A percentile compares a stretch with the other conserved stretches of the same genome.
Evolutionary conservation across 768 basidiomycete species (phyloP).

Genomic region (Zangia roseola): DNA sequence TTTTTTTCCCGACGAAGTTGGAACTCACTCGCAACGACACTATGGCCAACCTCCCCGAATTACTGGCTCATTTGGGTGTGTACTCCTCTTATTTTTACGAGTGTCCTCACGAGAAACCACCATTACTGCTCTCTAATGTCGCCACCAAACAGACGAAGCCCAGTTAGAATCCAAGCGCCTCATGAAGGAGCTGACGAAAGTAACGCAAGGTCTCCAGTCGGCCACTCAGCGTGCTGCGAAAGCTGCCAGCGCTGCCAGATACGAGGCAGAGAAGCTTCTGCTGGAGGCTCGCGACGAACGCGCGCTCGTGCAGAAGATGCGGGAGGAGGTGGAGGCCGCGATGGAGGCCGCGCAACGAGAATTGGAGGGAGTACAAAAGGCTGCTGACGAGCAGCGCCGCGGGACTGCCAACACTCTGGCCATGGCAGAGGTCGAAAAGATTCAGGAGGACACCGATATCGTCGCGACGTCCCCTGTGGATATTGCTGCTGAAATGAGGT

Average conservation of each 20-base stretch:
- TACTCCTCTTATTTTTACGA: too few species aligned
- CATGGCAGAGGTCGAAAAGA: conserved; percentile 12
- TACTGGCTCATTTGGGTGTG: too few species aligned
- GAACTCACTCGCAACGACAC: too few species aligned
- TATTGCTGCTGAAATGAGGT: conserved; percentile 13
- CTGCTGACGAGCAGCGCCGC: conserved; percentile 16
- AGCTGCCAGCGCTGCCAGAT: conserved; percentile 4
- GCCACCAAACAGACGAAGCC: too few species aligned
- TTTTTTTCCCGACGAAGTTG: too few species aligned
- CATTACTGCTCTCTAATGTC: too few species aligned
- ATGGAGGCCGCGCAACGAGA: conserved; percentile 12
- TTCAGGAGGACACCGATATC: conserved; percentile 20
- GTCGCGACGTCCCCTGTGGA: conserved; percentile 14
- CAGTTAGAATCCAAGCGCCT: too few species aligned
- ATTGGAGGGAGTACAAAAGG: conserved; percentile 3
- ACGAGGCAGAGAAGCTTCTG: conserved; percentile 14
- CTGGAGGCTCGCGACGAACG: conserved; percentile 15
- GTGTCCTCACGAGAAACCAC: too few species aligned
- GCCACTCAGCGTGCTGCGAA: too few species aligned
- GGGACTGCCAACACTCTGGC: conserved; percentile 16
- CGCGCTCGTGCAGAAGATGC: conserved; percentile 5
- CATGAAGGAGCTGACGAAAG: too few species aligned
- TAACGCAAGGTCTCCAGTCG: too few species aligned
- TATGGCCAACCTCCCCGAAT: too few species aligned
- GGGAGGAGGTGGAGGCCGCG: conserved; percentile 18